A percentile compares a stretch with the other conserved stretches of the same genome.
These are phyloP conservation scores for Chlamydomonas asymmetrica DNA, from an alignment of 139 green algal genomes.

Conservation along the genomic window DNA sequence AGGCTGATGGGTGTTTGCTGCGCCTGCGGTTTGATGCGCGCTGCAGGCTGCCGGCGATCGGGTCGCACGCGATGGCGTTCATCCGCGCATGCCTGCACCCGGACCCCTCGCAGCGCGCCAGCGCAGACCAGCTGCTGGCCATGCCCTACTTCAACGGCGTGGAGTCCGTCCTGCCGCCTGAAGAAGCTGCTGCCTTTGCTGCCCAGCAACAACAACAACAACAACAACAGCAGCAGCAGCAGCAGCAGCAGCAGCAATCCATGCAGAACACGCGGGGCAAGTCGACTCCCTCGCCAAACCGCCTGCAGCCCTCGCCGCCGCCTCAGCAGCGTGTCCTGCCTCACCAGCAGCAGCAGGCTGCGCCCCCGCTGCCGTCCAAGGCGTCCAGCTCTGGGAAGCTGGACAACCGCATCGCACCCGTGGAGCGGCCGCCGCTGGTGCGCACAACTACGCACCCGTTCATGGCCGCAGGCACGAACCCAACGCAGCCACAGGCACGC, in stretches of 20 bases:
- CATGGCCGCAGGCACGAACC: slow-evolving; percentile 22
- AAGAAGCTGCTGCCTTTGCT: neutral
- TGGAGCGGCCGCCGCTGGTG: too few relatives aligned
- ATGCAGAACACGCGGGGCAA: too few relatives aligned
- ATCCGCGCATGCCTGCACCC: slow-evolving; percentile 58
- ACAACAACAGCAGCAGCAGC: slow-evolving; percentile 2
- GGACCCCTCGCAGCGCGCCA: slow-evolving; percentile 49
- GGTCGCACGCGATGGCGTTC: slow-evolving; percentile 37
- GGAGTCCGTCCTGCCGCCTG: slow-evolving; percentile 6
- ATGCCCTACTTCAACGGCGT: slow-evolving; percentile 58
- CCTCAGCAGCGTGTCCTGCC: neutral
- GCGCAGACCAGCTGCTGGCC: slow-evolving; percentile 47
- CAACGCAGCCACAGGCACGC: neutral
- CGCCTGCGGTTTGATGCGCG: neutral
- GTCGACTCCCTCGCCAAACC: too few relatives aligned
- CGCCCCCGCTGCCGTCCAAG: neutral
- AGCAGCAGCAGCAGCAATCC: neutral
- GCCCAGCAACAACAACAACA: neutral
- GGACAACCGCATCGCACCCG: neutral
- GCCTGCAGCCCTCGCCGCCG: neutral
- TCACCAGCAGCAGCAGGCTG: neutral
- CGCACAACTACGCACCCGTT: too few relatives aligned
- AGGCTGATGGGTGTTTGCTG: neutral
- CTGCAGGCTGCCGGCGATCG: slow-evolving; percentile 33
- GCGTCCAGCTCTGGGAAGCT: neutral